Base-by-base conservation (phyloP, 768 basidiomycete genomes). In the Lactifluus piperatus region DNA sequence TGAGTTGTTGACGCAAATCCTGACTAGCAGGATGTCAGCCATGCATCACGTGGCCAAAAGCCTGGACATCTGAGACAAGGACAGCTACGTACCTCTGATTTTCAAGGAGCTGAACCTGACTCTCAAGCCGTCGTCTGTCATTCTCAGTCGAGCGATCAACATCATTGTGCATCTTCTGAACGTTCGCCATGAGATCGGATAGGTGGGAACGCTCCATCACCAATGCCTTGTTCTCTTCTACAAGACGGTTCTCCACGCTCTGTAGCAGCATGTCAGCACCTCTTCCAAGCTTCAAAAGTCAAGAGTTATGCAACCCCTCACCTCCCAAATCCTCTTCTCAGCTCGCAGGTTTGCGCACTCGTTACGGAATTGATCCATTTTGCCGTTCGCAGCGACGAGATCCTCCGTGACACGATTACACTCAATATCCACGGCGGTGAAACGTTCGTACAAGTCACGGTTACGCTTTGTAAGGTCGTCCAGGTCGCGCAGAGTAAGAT, bases 311-410 rank as follows among this genome's bases (percentile, higher is more conserved):
- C 1, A 68, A 29, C 1, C n/a, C 11, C 79, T 32, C 53, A 90
- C 92, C 85, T 91, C 90, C 87, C 88, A 92, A 36, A 94, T 89
- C 67, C 83, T 86, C 76, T 92, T 94, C 79, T 98, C 95, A 0
- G 93, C 94, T 44, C 88, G 83, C 18, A 97, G 79, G 69, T 91
- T 94, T 2, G 90, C 88, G 63, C 78, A 81, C 66, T 97, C 94
- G 64, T 88, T 91, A 10, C 91, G 83, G 39, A 93, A 74, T 57
- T 88, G 85, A 62, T 94, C 91, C 16, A 86, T 73, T 24, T 79
- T 78, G 26, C 79, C 75, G 61, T 81, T 82, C 2, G 82, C 76
- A 7, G 76, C 71, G 22, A 81, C 75, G 10, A 88, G 74, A 45
- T 90, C 86, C 45, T 89, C 86, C 16, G 81, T 74, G 36, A 85